Base-by-base conservation (phyloP, 257 asterid species). In the Solanum rostratum region DNA sequence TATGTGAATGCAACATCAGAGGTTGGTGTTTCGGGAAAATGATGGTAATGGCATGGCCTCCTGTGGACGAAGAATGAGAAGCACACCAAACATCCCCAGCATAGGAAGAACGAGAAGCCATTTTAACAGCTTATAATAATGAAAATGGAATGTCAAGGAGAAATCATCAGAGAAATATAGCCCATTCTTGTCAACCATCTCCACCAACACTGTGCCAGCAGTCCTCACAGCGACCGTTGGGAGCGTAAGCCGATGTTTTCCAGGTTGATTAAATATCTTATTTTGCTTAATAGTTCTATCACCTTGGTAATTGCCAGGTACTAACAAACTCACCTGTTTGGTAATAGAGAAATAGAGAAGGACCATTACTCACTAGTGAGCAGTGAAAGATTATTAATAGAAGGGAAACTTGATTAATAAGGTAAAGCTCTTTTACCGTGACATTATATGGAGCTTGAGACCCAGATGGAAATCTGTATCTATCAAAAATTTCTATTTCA, bases 241-340 rank as follows among this genome's bases (percentile, higher is more conserved):
- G 59, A 97, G 96, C 89, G 91, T 95, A 37, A 95, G 86, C 82
- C 93, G 90, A 69, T 95, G 97, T 29, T 49, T 88, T 80, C 99
- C 99, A 30, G 97, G 81, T 24, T 86, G 92, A 78, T 87, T 89
- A 78, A 94, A 88, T 49, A 92, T 84, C 79, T 92, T 93, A 84
- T 89, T 93, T 82, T 90, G 94, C 90, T 89, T 93, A 66, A 97
- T 91, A 10, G 95, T 97, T 91, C 98, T 90, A 50, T 97, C 99
- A 52, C 99, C 99, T 92, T 93, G 98, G 93, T 94, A 97, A 87
- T 97, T 97, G 69, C 99, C 98, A 15, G 99, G 99, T 86, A 97
- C 99, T 93, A 97, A 84, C 91, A 97, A 90, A 88, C 97, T 95
- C 86, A 95, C 89, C 99, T 97, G 90, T 37, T 78, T 63, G 70